A percentile compares a stretch with the other conserved stretches of the same genome.
phyloP scores from a whole-genome alignment of 805 yeast genomes.

The Candida boleticola region DNA sequence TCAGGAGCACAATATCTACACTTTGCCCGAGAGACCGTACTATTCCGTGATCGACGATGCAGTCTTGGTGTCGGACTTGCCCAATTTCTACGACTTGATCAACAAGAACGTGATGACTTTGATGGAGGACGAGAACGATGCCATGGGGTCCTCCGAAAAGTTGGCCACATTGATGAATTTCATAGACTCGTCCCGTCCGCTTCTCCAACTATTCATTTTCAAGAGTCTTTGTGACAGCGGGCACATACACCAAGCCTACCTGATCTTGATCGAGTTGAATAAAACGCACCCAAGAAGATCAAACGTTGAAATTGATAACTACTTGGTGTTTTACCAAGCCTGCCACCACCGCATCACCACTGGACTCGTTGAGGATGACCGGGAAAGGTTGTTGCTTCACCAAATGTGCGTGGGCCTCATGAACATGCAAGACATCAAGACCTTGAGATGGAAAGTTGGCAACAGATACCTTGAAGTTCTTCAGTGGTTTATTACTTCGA shows the following conservation, averaged over 20 bases:
- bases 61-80: constrained; percentile 28
- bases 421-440: not conserved
- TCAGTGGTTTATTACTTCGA: not conserved
- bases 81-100: constrained; percentile 25
- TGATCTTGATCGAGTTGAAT: constrained; percentile 18
- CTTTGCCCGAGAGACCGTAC: constrained; percentile 15
- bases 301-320: not conserved
- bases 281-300: not conserved
- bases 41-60: constrained; percentile 29
- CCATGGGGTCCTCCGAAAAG: constrained; percentile 3
- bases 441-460: not conserved
- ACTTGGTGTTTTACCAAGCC: not conserved
- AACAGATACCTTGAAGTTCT: not conserved
- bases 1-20: constrained; percentile 25
- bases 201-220: constrained; percentile 25
- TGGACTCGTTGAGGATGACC: not conserved
- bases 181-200: constrained; percentile 21
- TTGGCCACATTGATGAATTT: constrained; percentile 15
- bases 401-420: constrained; percentile 1
- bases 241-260: constrained; percentile 23
- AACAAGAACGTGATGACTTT: constrained; percentile 10
- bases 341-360: too few relatives aligned
- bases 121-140: constrained; percentile 6
- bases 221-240: constrained; percentile 26
- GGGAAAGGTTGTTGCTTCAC: not conserved